Evolutionary conservation across 75 land plant genomes (phyloP), one percentile per base, ranked within the genome.

Genomic region (Selaginella moellendorffii): DNA sequence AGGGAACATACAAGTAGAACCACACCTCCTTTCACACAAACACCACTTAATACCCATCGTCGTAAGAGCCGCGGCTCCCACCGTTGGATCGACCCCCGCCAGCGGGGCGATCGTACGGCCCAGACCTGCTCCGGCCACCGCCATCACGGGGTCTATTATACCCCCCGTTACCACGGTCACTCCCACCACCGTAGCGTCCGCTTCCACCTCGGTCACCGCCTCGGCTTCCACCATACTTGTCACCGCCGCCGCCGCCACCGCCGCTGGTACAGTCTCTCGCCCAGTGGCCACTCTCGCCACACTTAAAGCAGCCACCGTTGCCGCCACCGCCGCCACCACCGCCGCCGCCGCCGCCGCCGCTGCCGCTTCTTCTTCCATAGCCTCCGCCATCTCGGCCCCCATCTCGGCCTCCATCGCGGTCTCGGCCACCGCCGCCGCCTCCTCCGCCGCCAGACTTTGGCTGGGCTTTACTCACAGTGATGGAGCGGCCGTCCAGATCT

Each of bases 391-490:
- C 66, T 1, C 82, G 69, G 2, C 76, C 68, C 14, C 82, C 69
- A 9, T 71, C 65, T 0, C 31, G 20, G 28, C 77, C 73, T 1
- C 63, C 42, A 0, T 76, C 72, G 30, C 72, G 62, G 0, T 72
- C 71, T 18, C 68, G 21, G 18, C 70, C 56, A 21, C 71, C 70
- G 0, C 84, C 76, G 21, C 78, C 85, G 10, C 80, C 78, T 0
- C 85, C 85, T 19, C 88, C 85, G 22, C 80, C 75, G 18, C 76
- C 68, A 14, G 71, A 62, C 0, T 78, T 54, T 22, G 80, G 68
- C 68, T 82, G 86, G 21, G 88, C 88, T 64, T 80, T 78, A 59
- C 77, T 83, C 17, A 85, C 88, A 1, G 88, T 83, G 54, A 85
- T 85, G 28, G 70, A 82, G 18, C 86, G 65, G 2, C 88, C 88